Base-by-base conservation (phyloP, 805 yeast species). In the Sungouiella blattae region DNA sequence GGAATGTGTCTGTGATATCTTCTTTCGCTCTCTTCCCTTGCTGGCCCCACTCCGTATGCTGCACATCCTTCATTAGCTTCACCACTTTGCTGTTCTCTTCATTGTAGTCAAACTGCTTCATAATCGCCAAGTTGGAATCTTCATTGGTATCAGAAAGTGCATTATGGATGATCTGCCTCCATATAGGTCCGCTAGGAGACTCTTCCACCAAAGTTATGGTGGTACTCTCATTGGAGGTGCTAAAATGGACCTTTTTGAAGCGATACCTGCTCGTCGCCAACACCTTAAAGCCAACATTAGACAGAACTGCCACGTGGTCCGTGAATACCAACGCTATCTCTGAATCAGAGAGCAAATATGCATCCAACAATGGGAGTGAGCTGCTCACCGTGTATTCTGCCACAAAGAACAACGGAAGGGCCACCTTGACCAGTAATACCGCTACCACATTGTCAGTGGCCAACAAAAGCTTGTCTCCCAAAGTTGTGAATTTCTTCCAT, bases 1-100 rank as follows among this genome's bases (percentile, higher is more conserved):
- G 40, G 23, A 46, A 46, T 7, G 50, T 46, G 36, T 46, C 50
- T 2, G 50, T 43, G 23, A 39, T 28, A 3, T 43, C 47, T 14
- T 20, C 18, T 7, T 13, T 22, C 22, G 18, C 18, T n/a, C 28
- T 16, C n/a, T 31, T 31, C 9, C 18, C 25, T n/a, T n/a, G n/a
- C 13, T 33, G 26, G n/a, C 34, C 39, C 35, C 35, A 26, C 17
- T 43, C 47, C 16, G 11, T 22, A 22, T 35, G 39, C 22, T 40
- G 44, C 3, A 41, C 44, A 21, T 45, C 49, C 11, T 28, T 26
- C 36, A 41, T 43, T 3, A 41, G 32, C 5, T 31, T 29, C 32
- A 41, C 37, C 22, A 41, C 47, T 30, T 41, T 41, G 20, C 36
- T 21, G 29, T 32, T 39, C 9, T 44, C 48, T 14, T 41, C 46